phyloP scores from a whole-genome alignment of 225 moss, liverwort and hornwort genomes.

The Lunularia cruciata region DNA sequence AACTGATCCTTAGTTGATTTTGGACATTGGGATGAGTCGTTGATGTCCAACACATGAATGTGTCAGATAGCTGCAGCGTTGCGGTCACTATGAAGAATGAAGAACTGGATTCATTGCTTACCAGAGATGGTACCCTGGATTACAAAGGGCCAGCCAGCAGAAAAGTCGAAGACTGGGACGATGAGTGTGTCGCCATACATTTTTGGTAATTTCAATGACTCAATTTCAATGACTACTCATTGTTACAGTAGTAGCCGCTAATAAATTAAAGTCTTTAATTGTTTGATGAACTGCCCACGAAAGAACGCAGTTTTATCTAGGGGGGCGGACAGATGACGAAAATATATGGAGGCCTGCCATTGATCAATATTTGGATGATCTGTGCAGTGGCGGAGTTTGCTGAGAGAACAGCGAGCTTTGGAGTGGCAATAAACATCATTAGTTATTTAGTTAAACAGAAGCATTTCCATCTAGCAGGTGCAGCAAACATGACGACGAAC shows the following conservation, averaged over 20 bases:
- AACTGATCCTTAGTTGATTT: too few species aligned
- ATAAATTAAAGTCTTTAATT: not conserved
- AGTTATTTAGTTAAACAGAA: not conserved
- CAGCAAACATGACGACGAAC: slow-evolving; percentile 11
- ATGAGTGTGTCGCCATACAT: not conserved
- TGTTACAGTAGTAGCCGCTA: too few species aligned
- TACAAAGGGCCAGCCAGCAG: not conserved
- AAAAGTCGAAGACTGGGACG: not conserved
- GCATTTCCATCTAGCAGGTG: not conserved
- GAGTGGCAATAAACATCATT: not conserved
- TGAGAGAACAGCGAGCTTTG: not conserved
- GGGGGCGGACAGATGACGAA: too few species aligned
- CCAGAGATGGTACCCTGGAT: not conserved
- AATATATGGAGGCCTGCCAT: too few species aligned
- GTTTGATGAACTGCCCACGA: too few species aligned
- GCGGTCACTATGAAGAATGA: too few species aligned
- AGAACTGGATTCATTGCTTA: not conserved
- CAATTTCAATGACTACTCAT: too few species aligned
- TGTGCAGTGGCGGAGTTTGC: not conserved
- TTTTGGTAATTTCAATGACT: not conserved
- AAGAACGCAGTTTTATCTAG: too few species aligned
- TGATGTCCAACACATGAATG: too few species aligned
- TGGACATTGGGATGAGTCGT: too few species aligned
- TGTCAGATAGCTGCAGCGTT: too few species aligned
- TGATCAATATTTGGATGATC: not conserved